These are phyloP conservation scores for Alternaria novae-zelandiae DNA, from an alignment of 2,329 filamentous ascomycete species.

Conservation along the genomic window DNA sequence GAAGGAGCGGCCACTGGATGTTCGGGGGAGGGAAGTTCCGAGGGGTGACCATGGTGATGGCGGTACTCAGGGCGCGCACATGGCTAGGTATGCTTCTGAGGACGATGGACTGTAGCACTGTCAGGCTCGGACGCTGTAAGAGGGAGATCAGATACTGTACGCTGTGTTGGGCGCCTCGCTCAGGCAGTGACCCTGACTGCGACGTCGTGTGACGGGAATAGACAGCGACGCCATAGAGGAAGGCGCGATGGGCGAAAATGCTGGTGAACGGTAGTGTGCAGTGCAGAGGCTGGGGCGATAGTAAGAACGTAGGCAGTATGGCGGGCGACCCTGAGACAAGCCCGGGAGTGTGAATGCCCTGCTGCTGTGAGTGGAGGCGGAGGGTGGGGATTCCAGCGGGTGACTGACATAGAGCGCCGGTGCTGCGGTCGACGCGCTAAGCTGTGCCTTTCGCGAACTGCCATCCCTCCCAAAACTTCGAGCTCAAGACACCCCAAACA, in stretches of 20 bases:
- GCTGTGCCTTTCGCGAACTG: conserved; percentile 16
- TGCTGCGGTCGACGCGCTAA: conserved; percentile 18
- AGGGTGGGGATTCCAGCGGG: conserved; percentile 17
- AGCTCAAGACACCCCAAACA: conserved; percentile 22
- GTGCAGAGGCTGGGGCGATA: neutral
- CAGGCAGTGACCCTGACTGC: conserved; percentile 2
- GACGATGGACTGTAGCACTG: neutral
- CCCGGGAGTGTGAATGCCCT: conserved; percentile 1
- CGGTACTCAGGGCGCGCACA: neutral
- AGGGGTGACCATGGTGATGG: neutral
- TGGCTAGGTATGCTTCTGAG: neutral
- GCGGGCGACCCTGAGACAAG: neutral
- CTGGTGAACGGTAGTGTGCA: neutral
- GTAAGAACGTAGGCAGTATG: neutral
- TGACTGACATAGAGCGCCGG: conserved; percentile 10
- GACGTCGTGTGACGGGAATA: conserved; percentile 12
- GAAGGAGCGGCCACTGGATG: neutral
- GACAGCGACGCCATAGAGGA: conserved; percentile 2
- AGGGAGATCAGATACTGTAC: conserved; percentile 1
- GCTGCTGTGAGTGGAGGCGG: conserved; percentile 16
- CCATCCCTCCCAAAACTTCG: conserved; percentile 20
- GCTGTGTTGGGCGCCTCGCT: neutral
- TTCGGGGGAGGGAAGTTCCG: neutral
- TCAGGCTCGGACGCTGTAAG: conserved; percentile 1
- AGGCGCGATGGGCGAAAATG: conserved; percentile 5